Evolutionary conservation across 371 early-diverging fungal genomes (phyloP), one percentile per base, ranked within the genome.

Genomic region (Lichtheimia ornata): DNA sequence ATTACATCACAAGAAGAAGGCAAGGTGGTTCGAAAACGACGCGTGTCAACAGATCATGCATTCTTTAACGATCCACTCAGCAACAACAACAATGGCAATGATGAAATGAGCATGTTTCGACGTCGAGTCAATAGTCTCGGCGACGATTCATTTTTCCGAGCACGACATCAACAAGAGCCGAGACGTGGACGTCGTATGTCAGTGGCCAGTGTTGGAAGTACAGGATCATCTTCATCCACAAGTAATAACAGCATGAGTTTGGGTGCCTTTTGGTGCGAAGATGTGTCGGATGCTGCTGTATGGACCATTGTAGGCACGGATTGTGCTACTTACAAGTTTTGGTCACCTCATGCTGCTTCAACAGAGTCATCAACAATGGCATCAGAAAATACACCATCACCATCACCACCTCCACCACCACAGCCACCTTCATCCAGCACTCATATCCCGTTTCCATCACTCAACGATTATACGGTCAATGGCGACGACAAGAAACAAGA

Each of bases 281-380:
- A 94, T 70, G 92, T 94, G 6, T 88, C 90, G 1, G 94, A 94
- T 76, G 83, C 85, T 5, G 88, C 92, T 0, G 91, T 94, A 0
- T 94, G 94, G 94, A 94, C 94, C 3, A 87, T 94, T 63, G 94
- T 94, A 7, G 91, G 93, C 28, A 91, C 93, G 5, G 77, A 92
- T 65, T 91, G 88, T 64, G 88, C 89, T 3, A 88, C 84, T 44
- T 91, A 89, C 62, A 84, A 85, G 50, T 91, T 91, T 56, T 82
- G 79, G 73, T 77, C 83, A 18, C 84, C 87, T 2, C 50, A 43
- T 51, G 14, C 12, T n/a, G 22, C 22, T 22, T 22, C 17, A 24
- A 17, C 18, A 35, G 35, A 35, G 11, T 11, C 30, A 30, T 6
- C 35, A 35, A 35, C 35, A 4, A 28, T 28, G 4, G 27, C 43